Evolutionary conservation across 1,284 basidiomycete genomes (phyloP), one percentile per base, ranked within the genome.

Genomic region (Wallemia mellicola): DNA sequence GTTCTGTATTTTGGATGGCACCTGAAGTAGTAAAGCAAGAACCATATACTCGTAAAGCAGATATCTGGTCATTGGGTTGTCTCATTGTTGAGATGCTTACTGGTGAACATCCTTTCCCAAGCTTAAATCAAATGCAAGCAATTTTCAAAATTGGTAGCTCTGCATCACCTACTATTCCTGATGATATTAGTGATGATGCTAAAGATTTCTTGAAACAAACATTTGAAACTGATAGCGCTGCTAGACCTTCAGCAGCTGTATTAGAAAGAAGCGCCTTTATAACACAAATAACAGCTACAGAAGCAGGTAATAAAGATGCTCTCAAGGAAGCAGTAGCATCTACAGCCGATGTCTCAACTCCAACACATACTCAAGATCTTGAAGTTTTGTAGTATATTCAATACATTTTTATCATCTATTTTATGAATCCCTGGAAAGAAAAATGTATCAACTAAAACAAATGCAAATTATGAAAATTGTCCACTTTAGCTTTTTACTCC

Each of bases 1-100:
- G 92, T 0, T 92, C 88, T 0, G 91, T 95, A 19, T 96, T 94
- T 71, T 96, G 92, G 89, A 95, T 94, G 89, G 89, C 89, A 0
- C 89, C 89, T 0, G 94, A 99, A 68, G 89, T 95, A 17, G 92
- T 98, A 61, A 91, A 94, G 69, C 92, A 98, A 71, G 91, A 82
- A 22, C 67, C 65, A 17, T 91, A 96, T 68, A 94, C 91, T 2
- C 78, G 77, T 65, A 95, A 95, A 67, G 91, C 91, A 3, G 94
- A 98, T 69, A 95, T 98, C 59, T 99, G 94, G 94, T 88, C 85
- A 66, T 81, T 99, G 0, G 94, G 94, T 1, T 98, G 94, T 70
- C 73, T 98, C 58, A 83, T 96, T 17, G 88, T 98, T 22, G 94
- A 99, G 71, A 99, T 99, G 94, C 74, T 98, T 61, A 95, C 88